Evolutionary conservation across 495 filamentous ascomycete species (phyloP), one percentile per base, ranked within the genome.

Genomic region (Xylaria telfairii): DNA sequence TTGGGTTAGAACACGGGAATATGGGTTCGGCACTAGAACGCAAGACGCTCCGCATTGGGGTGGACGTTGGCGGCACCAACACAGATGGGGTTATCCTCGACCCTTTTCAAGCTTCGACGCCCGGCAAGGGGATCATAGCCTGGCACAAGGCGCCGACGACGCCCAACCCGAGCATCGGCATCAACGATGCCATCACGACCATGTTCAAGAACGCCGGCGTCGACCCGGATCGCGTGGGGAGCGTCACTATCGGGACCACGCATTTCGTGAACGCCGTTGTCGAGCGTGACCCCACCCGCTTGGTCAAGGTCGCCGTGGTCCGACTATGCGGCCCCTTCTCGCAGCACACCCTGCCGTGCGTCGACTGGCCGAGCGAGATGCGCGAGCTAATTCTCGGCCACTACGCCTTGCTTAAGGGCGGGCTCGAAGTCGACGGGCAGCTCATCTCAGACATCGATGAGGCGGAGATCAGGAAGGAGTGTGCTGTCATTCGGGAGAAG

Each of bases 201-300:
- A 84, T 88, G 67, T 78, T 89, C 63, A 42, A 77, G 46, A 77
- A 81, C 15, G 77, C 83, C 3, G 69, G 61, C 28, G 79, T 88
- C 56, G 70, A 75, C 15, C 74, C 81, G 7, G 72, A 74, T 2
- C 69, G 83, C 32, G 81, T 91, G 19, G 83, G 83, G 12, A 86
- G 83, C 67, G 87, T 90, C 5, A 88, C 87, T 28, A 87, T 91
- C 68, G 89, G 89, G 19, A 91, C 89, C 2, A 90, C 88, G 0
- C 85, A 87, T 73, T 91, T 90, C 76, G 84, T 91, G 70, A 91
- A 91, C 75, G 88, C 89, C 9, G 86, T 91, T 44, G 81, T 90
- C 9, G 86, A 90, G 74, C 77, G 83, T 10, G 88, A 91, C 75
- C 77, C 81, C 19, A 70, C 80, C 15, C 83, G 86, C 5, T 77